Evolutionary conservation across 129 eudicot genomes (phyloP).

Genomic region (Solidago caesia): DNA sequence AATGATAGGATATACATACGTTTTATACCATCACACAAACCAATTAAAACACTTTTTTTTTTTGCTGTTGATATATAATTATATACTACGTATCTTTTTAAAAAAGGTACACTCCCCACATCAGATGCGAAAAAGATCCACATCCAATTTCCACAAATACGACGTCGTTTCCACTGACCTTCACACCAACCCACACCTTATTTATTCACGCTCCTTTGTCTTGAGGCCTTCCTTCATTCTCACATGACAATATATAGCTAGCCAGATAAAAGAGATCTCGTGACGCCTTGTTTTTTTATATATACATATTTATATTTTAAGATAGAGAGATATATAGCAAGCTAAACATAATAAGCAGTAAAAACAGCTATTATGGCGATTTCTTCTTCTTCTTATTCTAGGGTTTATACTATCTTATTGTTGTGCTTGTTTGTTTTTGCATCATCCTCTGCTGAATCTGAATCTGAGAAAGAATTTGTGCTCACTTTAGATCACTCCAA

Average conservation of each 20-base stretch:
- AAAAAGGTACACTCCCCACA: neutral
- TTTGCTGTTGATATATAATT: too few relatives aligned
- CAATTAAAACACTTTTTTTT: too few relatives aligned
- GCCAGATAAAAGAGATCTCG: neutral
- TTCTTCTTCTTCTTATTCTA: neutral
- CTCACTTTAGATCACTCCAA: slow-evolving; percentile 69
- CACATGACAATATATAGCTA: neutral
- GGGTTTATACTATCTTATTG: slow-evolving; percentile 15
- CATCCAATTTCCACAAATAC: neutral
- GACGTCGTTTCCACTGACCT: neutral
- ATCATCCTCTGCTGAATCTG: slow-evolving; percentile 24
- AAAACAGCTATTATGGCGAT: too few relatives aligned
- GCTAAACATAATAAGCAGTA: too few relatives aligned
- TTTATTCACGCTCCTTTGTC: neutral
- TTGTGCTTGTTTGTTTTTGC: slow-evolving; percentile 20
- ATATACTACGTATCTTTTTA: neutral
- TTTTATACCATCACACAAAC: too few relatives aligned
- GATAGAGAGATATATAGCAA: too few relatives aligned
- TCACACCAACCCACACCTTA: neutral
- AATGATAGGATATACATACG: too few relatives aligned
- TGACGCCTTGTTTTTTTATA: neutral
- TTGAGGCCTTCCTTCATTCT: too few relatives aligned
- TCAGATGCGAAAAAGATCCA: neutral
- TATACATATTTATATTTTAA: too few relatives aligned
- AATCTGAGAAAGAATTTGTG: slow-evolving; percentile 47